Evolutionary conservation across 2,329 filamentous ascomycete species (phyloP), one percentile per base, ranked within the genome.

Genomic region (Hymenoscyphus repandus): DNA sequence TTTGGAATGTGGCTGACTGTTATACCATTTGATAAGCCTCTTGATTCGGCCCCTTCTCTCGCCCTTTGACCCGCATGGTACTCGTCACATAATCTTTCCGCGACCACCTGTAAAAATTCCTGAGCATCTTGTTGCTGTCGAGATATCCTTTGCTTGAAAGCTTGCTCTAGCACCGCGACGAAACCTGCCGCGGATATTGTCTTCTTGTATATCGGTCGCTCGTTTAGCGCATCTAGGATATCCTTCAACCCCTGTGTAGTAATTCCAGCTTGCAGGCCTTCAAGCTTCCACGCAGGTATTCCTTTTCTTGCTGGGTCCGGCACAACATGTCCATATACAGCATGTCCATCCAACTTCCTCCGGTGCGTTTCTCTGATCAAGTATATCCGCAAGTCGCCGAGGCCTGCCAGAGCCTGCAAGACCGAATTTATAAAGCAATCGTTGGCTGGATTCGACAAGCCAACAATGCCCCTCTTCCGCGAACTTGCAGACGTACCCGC

Each of bases 391-490:
- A 99, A 74, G 67, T 97, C 90, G 45, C 87, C 88, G 31, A 97
- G 75, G 2, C 93, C 93, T 12, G 93, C 92, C 39, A 99, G 78
- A 6, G 90, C 90, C 72, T 99, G 93, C 33, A 99, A 80, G 17
- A 96, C 87, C 20, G 90, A 96, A 70, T 99, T 99, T 74, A 97
- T 96, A 70, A 92, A 93, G 74, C 88, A 93, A 69, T 93, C 93
- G 70, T 99, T 99, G 60, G 92, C 93, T 7, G 89, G 84, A 69
- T 99, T 99, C 47, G 78, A 76, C 50, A 97, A 77, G 36, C 93
- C 93, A 49, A 97, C 90, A 39, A 95, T 88, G 52, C 88, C 88
- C 66, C 89, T 92, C 70, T 90, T 93, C 61, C 88, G 83, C 38
- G 58, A 57, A 31, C 61, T 65, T 40, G 72, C 72, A 49, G 78